A percentile compares a stretch with the other conserved stretches of the same genome.
These are phyloP conservation scores for Guyanaporus albipodus DNA, from an alignment of 768 basidiomycete species.

Conservation along the genomic window DNA sequence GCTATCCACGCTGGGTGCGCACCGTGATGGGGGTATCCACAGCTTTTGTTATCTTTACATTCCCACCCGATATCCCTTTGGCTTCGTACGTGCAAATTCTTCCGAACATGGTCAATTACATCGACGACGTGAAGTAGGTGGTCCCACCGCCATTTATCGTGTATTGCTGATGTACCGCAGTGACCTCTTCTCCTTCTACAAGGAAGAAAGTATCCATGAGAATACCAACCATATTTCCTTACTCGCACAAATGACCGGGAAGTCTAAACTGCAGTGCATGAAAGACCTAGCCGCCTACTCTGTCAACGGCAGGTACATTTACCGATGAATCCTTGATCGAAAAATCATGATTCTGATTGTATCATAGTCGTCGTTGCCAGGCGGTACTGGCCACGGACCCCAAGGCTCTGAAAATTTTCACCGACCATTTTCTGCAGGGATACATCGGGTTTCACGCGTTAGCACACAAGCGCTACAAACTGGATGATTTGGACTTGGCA, in stretches of 20 bases:
- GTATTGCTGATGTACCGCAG: not conserved
- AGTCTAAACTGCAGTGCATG: constrained; percentile 5
- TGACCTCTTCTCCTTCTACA: constrained; percentile 5
- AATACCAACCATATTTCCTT: constrained; percentile 1
- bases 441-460: constrained; percentile 4
- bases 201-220: not conserved
- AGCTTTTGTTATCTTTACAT: constrained; percentile 5
- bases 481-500: not conserved
- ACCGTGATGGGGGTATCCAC: constrained; percentile 4
- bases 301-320: not conserved
- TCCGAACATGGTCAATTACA: constrained; percentile 5
- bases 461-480: constrained; percentile 4
- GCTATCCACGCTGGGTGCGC: constrained; percentile 5
- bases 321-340: too few species aligned
- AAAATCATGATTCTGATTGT: not conserved
- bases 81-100: constrained; percentile 4
- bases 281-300: constrained; percentile 2
- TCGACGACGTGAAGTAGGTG: constrained; percentile 5
- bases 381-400: not conserved
- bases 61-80: constrained; percentile 3
- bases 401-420: not conserved
- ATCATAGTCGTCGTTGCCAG: constrained; percentile 1
- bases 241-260: constrained; percentile 1
- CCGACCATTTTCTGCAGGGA: constrained; percentile 3
- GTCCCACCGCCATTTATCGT: not conserved